Conservation (phyloP, 768 basidiomycete genomes). For the Russula sp. region DNA sequence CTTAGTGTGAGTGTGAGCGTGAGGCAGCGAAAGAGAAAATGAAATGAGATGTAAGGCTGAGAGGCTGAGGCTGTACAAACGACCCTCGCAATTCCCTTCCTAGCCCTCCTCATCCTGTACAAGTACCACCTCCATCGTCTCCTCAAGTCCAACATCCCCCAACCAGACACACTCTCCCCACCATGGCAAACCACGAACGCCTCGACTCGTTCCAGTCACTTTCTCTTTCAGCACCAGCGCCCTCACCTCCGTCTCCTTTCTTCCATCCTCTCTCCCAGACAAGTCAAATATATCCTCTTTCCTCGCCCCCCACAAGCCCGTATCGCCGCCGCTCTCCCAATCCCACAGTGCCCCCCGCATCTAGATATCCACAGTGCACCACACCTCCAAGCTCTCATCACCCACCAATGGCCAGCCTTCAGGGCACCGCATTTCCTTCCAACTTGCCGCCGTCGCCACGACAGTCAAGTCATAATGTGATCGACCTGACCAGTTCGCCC, state of each 20-base stretch:
- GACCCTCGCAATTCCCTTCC: background rate
- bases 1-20: no score
- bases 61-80: no score
- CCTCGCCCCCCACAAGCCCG: background rate
- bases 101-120: background rate
- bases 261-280: conserved; percentile 8
- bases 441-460: conserved; percentile 2
- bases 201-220: conserved; percentile 11
- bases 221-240: background rate
- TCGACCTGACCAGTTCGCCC: conserved; percentile 14
- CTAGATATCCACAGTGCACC: background rate
- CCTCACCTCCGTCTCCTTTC: conserved; percentile 11
- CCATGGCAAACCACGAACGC: background rate
- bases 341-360: background rate
- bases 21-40: no score
- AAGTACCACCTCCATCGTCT: background rate
- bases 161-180: no score
- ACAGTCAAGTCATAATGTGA: conserved; percentile 5
- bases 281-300: background rate
- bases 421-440: conserved; percentile 18
- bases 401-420: conserved; percentile 20
- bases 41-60: background rate
- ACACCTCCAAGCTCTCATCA: conserved; percentile 7
- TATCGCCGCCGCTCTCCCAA: background rate
- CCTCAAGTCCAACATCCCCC: background rate